Evolutionary conservation across 208 protist genomes (phyloP), one percentile per base, ranked within the genome.

Genomic region (Phytomonas sp.): DNA sequence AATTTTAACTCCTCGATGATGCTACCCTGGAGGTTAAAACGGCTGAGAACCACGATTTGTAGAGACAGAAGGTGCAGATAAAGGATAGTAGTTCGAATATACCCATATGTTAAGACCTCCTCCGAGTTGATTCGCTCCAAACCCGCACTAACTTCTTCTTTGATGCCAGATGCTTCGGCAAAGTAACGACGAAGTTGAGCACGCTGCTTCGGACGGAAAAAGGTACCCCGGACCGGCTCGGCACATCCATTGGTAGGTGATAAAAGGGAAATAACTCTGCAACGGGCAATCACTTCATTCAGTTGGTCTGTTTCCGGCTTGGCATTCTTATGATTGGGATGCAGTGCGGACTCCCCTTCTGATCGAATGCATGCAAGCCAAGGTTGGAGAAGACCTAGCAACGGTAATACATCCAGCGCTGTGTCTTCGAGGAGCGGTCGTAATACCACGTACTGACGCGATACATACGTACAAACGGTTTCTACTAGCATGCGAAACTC

Each of bases 391-490:
- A 37, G 26, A 32, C 32, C 31, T n/a, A 64, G 60, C 5, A 64
- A 37, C 29, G 60, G 32, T 29, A 64, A 37, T 16, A 64, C 60
- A 64, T 64, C 60, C 1, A 64, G 67, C 29, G 77, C 82, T 34
- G 66, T 74, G 64, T 82, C 84, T 52, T 77, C 77, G 30, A 78
- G 73, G 6, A 84, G 79, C 14, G 79, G 79, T 3, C 89, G 81
- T 67, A 94, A 73, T 69, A 94, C 77, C 78, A 89, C 77, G 60
- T 82, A 86, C 40, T 78, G 76, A 26, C 83, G 86, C 30, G 86
- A 77, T n/a, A 80, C 79, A 67, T 92, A 86, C 59, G 81, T 87
- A n/a, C 77, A 36, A 19, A 90, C 71, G 14, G 68, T 66, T 40
- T 86, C 77, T 0, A 78, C 84, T n/a, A 94, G 75, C 11, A 69